Evolutionary conservation across 345 rosid genomes (phyloP), one percentile per base, ranked within the genome.

Genomic region (Tarenaya hassleriana): DNA sequence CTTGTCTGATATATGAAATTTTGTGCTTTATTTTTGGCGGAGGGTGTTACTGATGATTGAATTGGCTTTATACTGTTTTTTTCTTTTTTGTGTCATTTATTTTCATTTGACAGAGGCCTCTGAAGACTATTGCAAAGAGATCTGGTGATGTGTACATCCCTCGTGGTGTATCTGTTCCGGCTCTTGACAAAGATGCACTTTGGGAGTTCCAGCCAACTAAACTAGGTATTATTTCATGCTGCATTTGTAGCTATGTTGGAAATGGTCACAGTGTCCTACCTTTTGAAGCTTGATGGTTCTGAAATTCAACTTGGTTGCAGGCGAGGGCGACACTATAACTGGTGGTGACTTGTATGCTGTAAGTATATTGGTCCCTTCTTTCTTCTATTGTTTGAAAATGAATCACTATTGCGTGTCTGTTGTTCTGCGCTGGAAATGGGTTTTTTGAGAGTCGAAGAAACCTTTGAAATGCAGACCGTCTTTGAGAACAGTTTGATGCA

Each of bases 91-190:
- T 2, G 29, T 66, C 16, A 27, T 54, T 47, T 49, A 11, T 41
- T 10, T 40, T 15, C 19, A 58, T 40, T 7, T 53, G 32, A 69
- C 62, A 94, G 99, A 86, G 99, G 75, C 99, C 99, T 32, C 68
- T 94, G 84, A 94, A 82, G 79, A 94, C 99, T 50, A 94, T 94
- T 60, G 99, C 99, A 4, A 88, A 58, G 58, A 68, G 38, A 74
- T 94, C 97, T 43, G 95, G 95, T 56, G 99, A 94, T 72, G 99
- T 94, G 47, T 94, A 94, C 64, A 94, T 94, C 15, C 99, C 99
- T 73, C 94, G 97, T 66, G 99, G 99, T 72, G 97, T 94, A 34
- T 74, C 99, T 51, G 99, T 94, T 16, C 99, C 99, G 0, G 88
- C 99, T 27, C 84, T 94, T 61, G 99, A 94, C 74, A 94, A 86